Evolutionary conservation across 1,139 yeast genomes (phyloP).

Genomic region (Oligophagozyma castellii): DNA sequence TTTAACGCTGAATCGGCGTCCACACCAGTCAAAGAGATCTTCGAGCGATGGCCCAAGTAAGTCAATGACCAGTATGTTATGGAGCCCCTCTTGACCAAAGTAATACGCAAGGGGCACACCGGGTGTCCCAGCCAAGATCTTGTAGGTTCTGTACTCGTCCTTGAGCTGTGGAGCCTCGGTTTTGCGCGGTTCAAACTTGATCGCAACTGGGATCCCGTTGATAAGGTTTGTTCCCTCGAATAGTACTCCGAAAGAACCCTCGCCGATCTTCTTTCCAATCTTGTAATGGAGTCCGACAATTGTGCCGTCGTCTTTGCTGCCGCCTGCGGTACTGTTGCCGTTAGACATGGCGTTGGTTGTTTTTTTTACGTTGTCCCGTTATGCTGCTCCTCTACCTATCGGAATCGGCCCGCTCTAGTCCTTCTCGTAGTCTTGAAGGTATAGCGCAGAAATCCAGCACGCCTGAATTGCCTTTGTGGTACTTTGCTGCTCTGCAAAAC

Average conservation of each 20-base stretch:
- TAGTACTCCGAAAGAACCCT: slow-evolving; percentile 67
- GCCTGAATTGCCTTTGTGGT: no score
- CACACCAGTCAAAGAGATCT: slow-evolving; percentile 75
- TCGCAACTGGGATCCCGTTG: slow-evolving; percentile 59
- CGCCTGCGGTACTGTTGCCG: no score
- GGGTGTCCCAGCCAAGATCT: slow-evolving; percentile 40
- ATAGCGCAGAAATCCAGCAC: no score
- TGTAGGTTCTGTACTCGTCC: slow-evolving; percentile 58
- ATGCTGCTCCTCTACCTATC: no score
- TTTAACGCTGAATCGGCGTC: slow-evolving; percentile 50
- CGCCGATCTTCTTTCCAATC: slow-evolving; percentile 68
- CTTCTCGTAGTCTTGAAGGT: no score
- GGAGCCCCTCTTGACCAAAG: slow-evolving; percentile 65
- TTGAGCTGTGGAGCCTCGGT: slow-evolving; percentile 63
- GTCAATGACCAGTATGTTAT: slow-evolving; percentile 56
- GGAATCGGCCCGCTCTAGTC: no score
- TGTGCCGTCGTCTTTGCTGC: no score
- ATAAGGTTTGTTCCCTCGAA: slow-evolving; percentile 64
- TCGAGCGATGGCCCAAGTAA: slow-evolving; percentile 65
- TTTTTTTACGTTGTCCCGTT: no score
- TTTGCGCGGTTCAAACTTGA: slow-evolving; percentile 61
- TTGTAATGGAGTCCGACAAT: slow-evolving; percentile 66
- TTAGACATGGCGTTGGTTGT: no score
- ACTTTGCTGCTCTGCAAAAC: no score
- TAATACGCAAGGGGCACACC: slow-evolving; percentile 65